phyloP scores from a whole-genome alignment of 352 stramenopile genomes.

The Peronospora destructor region DNA sequence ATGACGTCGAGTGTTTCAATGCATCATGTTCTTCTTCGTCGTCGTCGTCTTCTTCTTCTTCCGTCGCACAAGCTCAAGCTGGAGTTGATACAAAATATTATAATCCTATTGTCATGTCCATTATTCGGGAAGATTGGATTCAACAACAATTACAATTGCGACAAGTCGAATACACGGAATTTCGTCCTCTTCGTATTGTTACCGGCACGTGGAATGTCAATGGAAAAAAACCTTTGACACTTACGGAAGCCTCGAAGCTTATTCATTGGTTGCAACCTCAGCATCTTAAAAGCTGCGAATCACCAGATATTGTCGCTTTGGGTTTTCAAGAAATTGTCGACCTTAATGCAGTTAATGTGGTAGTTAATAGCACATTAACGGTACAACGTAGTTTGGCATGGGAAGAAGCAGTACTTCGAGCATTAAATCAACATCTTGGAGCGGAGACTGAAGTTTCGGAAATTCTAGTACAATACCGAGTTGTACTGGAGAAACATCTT shows the following conservation, averaged over 20 bases:
- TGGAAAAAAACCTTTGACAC: slow-evolving; percentile 93
- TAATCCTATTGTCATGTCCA: slow-evolving; percentile 77
- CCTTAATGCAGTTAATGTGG: slow-evolving; percentile 98
- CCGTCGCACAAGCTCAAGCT: background rate
- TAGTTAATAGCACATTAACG: slow-evolving; percentile 92
- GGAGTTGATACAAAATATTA: slow-evolving; percentile 56
- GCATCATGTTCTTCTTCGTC: slow-evolving; percentile 6
- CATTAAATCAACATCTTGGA: slow-evolving; percentile 82
- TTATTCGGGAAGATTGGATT: slow-evolving; percentile 86
- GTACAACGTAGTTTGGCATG: slow-evolving; percentile 85
- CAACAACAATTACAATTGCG: slow-evolving; percentile 64
- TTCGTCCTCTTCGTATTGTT: slow-evolving; percentile 52
- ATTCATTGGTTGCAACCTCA: slow-evolving; percentile 56
- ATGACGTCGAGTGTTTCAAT: background rate
- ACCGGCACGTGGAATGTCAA: slow-evolving; percentile 99
- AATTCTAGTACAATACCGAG: slow-evolving; percentile 39
- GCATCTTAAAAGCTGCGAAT: slow-evolving; percentile 2
- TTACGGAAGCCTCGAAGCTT: slow-evolving; percentile 42
- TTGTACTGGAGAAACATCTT: slow-evolving; percentile 89
- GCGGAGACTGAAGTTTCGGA: slow-evolving; percentile 2
- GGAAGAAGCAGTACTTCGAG: slow-evolving; percentile 84
- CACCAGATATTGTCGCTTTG: slow-evolving; percentile 62
- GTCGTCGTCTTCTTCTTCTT: slow-evolving; percentile 1
- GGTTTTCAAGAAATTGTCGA: slow-evolving; percentile 99
- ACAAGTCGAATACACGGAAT: slow-evolving; percentile 57